A percentile compares a stretch with the other conserved stretches of the same genome.
These are phyloP conservation scores for Tricholoma sp. DNA, from an alignment of 768 basidiomycete genomes.

Conservation along the genomic window DNA sequence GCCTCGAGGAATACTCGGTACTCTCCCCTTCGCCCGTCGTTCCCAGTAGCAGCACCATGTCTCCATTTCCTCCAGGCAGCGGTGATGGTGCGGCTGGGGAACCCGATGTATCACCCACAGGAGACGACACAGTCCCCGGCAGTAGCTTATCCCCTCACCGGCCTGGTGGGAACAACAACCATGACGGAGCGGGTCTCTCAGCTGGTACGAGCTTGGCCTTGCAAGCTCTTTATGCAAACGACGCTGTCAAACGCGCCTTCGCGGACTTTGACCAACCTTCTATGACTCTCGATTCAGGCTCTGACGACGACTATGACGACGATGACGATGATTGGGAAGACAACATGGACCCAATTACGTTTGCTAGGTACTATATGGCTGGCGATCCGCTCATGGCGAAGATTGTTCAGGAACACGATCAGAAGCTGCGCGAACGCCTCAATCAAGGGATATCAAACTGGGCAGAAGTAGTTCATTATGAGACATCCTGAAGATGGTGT, in stretches of 20 bases:
- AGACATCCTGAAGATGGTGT: background rate
- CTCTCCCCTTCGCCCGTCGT: background rate
- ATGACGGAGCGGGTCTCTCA: background rate
- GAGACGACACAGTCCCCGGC: no score
- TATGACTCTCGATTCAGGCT: background rate
- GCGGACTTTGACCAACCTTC: background rate
- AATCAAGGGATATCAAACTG: background rate
- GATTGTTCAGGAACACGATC: background rate
- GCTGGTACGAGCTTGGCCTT: background rate
- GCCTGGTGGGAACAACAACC: background rate
- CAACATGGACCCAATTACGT: background rate
- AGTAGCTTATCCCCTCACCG: no score
- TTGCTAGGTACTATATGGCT: no score
- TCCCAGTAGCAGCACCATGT: no score
- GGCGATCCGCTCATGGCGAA: background rate
- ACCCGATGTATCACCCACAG: no score
- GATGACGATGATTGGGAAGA: background rate
- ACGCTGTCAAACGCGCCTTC: background rate
- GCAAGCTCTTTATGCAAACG: background rate
- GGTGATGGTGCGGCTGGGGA: no score
- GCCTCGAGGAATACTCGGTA: background rate
- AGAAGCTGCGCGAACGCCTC: background rate
- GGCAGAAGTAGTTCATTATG: background rate
- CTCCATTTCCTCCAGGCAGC: no score
- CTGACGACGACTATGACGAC: background rate